Conservation (phyloP, 2,329 filamentous ascomycete genomes). For the Ophiostoma ulmi region DNA sequence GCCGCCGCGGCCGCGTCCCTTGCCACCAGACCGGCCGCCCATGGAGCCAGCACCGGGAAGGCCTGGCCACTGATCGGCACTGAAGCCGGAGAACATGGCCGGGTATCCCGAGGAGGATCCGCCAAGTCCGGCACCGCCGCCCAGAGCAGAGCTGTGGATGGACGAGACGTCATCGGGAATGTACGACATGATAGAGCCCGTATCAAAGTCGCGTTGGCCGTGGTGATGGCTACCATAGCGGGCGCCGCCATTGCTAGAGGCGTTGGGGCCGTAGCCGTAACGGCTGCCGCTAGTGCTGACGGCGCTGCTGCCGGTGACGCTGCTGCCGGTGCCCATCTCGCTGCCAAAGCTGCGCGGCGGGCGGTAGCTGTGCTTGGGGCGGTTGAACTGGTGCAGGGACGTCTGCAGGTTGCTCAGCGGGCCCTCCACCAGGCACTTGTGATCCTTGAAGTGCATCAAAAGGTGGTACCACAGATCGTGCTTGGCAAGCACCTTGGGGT, state of each 20-base stretch:
- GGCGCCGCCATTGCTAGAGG: slow-evolving; percentile 21
- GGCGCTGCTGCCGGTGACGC: slow-evolving; percentile 30
- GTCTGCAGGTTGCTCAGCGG: slow-evolving; percentile 94
- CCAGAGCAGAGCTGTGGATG: slow-evolving; percentile 85
- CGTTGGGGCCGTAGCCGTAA: slow-evolving; percentile 28
- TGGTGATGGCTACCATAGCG: slow-evolving; percentile 20
- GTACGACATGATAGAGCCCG: slow-evolving; percentile 86
- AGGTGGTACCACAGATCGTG: slow-evolving; percentile 97
- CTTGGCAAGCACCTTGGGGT: slow-evolving; percentile 95
- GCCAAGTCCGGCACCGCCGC: slow-evolving; percentile 63
- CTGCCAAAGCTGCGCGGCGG: slow-evolving; percentile 75
- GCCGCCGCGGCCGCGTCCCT: slow-evolving; percentile 57
- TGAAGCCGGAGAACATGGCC: slow-evolving; percentile 92
- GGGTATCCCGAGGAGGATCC: slow-evolving; percentile 66
- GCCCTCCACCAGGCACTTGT: slow-evolving; percentile 91
- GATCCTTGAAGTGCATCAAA: slow-evolving; percentile 92
- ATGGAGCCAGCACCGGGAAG: slow-evolving; percentile 55
- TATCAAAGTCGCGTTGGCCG: slow-evolving; percentile 57
- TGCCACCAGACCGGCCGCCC: slow-evolving; percentile 58
- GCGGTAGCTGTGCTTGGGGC: slow-evolving; percentile 87
- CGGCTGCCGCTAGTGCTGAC: slow-evolving; percentile 9
- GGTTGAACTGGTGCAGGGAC: slow-evolving; percentile 88
- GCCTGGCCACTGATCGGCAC: slow-evolving; percentile 80
- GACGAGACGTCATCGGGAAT: slow-evolving; percentile 97
- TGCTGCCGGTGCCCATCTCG: slow-evolving; percentile 30